Conservation (phyloP, 768 basidiomycete species). For the Boletus rubescentipes region DNA sequence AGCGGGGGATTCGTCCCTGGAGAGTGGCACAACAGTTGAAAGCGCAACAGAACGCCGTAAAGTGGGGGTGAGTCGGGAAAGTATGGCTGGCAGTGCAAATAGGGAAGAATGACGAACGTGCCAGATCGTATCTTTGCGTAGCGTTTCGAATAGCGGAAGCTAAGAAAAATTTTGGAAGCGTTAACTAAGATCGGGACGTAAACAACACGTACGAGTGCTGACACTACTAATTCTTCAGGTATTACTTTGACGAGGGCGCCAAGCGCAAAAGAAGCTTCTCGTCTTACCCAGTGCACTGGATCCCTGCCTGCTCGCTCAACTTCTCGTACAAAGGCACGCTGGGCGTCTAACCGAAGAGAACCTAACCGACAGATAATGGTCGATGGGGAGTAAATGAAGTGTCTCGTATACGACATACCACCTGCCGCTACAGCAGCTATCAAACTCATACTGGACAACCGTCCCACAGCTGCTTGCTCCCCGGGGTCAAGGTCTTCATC, state of each 20-base stretch:
- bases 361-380: slow-evolving; percentile 37
- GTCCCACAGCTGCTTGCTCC: slow-evolving; percentile 81
- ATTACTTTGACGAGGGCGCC: slow-evolving; percentile 87
- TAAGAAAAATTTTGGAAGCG: slow-evolving; percentile 32
- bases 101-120: slow-evolving; percentile 88
- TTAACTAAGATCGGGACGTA: slow-evolving; percentile 2
- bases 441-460: slow-evolving; percentile 89
- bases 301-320: slow-evolving; percentile 67
- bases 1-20: slow-evolving; percentile 57
- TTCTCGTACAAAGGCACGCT: slow-evolving; percentile 69
- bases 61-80: slow-evolving; percentile 58
- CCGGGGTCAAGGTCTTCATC: slow-evolving; percentile 43
- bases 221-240: slow-evolving; percentile 66
- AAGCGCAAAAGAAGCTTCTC: slow-evolving; percentile 85
- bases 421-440: slow-evolving; percentile 85
- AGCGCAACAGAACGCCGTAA: slow-evolving; percentile 66
- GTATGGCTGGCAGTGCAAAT: slow-evolving; percentile 80
- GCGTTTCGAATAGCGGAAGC: slow-evolving; percentile 77
- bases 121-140: slow-evolving; percentile 68
- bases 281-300: slow-evolving; percentile 72
- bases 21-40: slow-evolving; percentile 60
- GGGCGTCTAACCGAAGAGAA: slow-evolving; percentile 51
- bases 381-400: slow-evolving; percentile 5
- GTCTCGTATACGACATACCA: slow-evolving; percentile 44
- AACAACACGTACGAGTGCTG: slow-evolving; percentile 52